Percentiles rank a stretch among this genome's conserved stretches.
phyloP scores from a whole-genome alignment of 2,329 filamentous ascomycete genomes.

The Aspergillus quadrilineatus region DNA sequence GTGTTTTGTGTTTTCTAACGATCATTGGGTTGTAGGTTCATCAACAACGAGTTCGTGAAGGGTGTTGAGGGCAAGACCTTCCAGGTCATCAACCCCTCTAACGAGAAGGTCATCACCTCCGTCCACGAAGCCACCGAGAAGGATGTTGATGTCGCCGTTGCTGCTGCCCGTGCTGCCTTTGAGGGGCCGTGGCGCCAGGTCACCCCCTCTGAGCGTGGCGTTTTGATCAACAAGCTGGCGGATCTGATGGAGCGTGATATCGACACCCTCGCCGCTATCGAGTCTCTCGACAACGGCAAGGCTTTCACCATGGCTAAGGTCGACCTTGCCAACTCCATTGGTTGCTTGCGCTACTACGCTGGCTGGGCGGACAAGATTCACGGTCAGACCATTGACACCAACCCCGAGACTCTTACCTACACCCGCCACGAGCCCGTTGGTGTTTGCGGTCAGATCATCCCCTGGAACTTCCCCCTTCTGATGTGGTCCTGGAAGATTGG shows the following conservation, averaged over 20 bases:
- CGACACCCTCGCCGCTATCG: conserved; percentile 74
- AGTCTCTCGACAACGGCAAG: conserved; percentile 66
- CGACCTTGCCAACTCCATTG: conserved; percentile 68
- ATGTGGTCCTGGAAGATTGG: conserved; percentile 86
- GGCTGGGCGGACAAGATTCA: conserved; percentile 95
- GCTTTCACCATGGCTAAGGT: conserved; percentile 54
- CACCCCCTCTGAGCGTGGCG: conserved; percentile 69
- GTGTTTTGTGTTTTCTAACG: background rate
- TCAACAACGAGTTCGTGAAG: conserved; percentile 61
- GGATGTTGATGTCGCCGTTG: conserved; percentile 71
- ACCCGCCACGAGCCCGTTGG: conserved; percentile 75
- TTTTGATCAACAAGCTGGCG: conserved; percentile 71
- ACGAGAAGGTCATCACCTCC: conserved; percentile 79
- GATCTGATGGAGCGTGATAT: conserved; percentile 75
- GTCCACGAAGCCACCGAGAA: conserved; percentile 86
- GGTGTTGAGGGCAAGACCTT: conserved; percentile 84
- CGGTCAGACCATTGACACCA: conserved; percentile 81
- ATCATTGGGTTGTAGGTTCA: conserved; percentile 42
- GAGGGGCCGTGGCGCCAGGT: conserved; percentile 68
- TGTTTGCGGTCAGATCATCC: conserved; percentile 85
- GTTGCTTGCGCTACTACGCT: conserved; percentile 79
- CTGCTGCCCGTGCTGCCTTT: conserved; percentile 82
- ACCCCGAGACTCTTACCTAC: conserved; percentile 78
- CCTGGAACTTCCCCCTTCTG: conserved; percentile 83
- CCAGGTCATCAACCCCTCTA: conserved; percentile 85